Evolutionary conservation across 768 basidiomycete species (phyloP).

Genomic region (Tylopilus sp.): DNA sequence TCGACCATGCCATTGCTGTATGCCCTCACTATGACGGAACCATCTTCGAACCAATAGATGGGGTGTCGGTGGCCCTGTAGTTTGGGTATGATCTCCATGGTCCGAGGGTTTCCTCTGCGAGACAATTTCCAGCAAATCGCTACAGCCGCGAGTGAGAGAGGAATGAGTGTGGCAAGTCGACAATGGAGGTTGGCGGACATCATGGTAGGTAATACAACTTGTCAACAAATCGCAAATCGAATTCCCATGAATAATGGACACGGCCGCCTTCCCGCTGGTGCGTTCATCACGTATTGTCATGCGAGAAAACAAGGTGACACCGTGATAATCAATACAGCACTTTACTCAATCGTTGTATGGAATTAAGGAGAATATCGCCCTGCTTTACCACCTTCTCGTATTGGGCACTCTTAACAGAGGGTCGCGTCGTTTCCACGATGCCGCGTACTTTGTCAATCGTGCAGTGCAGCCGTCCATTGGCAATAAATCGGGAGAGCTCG

Average conservation of each 20-base stretch:
- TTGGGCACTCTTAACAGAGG: conserved; percentile 73
- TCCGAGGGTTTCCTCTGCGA: background rate
- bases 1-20: conserved; percentile 25
- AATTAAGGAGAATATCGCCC: conserved; percentile 85
- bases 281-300: background rate
- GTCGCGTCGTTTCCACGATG: conserved; percentile 86
- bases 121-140: conserved; percentile 6
- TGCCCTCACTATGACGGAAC: conserved; percentile 48
- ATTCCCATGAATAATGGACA: background rate
- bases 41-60: conserved; percentile 66
- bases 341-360: conserved; percentile 85
- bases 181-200: background rate
- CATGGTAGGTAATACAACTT: background rate
- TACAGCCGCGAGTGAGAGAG: conserved; percentile 4
- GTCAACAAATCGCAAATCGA: background rate
- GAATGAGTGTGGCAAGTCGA: conserved; percentile 9
- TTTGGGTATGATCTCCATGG: background rate
- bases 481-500: conserved; percentile 91
- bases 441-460: conserved; percentile 95
- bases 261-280: too few relatives aligned
- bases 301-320: background rate
- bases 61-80: conserved; percentile 35
- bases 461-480: conserved; percentile 77
- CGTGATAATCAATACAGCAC: conserved; percentile 55
- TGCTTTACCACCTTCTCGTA: conserved; percentile 93